Evolutionary conservation across 2,329 filamentous ascomycete genomes (phyloP), one percentile per base, ranked within the genome.

Genomic region (Pleoardoris graminearum): DNA sequence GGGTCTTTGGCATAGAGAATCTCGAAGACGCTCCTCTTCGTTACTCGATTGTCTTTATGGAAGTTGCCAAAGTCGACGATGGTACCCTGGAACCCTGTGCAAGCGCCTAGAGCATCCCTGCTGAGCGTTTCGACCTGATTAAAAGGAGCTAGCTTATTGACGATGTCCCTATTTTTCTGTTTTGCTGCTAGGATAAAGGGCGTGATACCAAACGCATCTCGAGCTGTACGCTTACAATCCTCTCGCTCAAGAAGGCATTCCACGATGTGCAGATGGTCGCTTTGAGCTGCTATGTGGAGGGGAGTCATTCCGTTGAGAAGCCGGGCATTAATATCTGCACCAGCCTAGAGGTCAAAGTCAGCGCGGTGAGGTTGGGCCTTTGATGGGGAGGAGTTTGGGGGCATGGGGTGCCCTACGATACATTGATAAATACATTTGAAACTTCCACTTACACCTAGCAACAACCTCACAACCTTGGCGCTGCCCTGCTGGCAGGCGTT

Each of bases 151-250:
- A 78, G 61, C 6, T 73, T 61, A 19, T 74, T 70, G 6, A 77
- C 72, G 16, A 77, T 76, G n/a, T 73, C 70, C 47, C 67, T 71
- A 17, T 72, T 62, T 44, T 70, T 72, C 43, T 70, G 70, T 42
- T 71, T 70, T 11, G 76, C 76, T 5, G 76, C 76, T 11, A 70
- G 65, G 5, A 79, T 60, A 21, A 79, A 71, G 0, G 75, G 74
- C 1, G 76, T 77, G 25, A 73, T 75, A 11, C 77, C 75, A 45
- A 76, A 78, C 2, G 68, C 68, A 52, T 80, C 77, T 55, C 74
- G 73, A 1, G 69, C 67, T 6, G 67, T 58, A 16, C 73, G 63
- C 32, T 72, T 74, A 37, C 74, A 65, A 8, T 71, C 71, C 16
- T 63, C 67, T 10, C 69, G 55, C 33, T 70, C 63, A 3, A 76